Evolutionary conservation across 257 asterid genomes (phyloP).

Genomic region (Fraxinus anomala): DNA sequence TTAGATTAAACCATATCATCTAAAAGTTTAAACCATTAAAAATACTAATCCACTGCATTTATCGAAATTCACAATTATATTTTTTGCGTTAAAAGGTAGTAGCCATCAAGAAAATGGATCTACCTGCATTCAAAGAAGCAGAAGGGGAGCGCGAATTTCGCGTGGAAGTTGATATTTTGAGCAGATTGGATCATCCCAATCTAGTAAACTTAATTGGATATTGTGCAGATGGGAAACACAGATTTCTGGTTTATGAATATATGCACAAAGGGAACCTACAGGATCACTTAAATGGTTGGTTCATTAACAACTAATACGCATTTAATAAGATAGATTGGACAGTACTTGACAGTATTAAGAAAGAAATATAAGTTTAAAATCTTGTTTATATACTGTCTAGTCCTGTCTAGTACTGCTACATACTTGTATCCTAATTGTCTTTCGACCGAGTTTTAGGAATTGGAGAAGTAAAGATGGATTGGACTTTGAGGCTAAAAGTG

Average conservation of each 20-base stretch:
- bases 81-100: conserved; percentile 57
- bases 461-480: conserved; percentile 79
- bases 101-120: conserved; percentile 95
- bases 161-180: conserved; percentile 93
- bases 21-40: not conserved
- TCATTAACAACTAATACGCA: not conserved
- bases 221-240: conserved; percentile 96
- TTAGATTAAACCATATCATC: not conserved
- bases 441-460: conserved; percentile 50
- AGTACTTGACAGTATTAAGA: not conserved
- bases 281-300: conserved; percentile 84
- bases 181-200: conserved; percentile 95
- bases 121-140: conserved; percentile 76
- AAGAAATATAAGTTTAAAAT: not conserved
- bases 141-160: conserved; percentile 94
- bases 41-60: not conserved
- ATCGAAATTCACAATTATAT: not conserved
- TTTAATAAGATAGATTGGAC: not conserved
- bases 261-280: conserved; percentile 85
- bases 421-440: not conserved
- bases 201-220: conserved; percentile 82
- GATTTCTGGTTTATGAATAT: conserved; percentile 89
- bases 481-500: conserved; percentile 82
- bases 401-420: not conserved
- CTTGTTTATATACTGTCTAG: not conserved